Evolutionary conservation across 2,329 filamentous ascomycete species (phyloP), one percentile per base, ranked within the genome.

Genomic region (Monosporascus sp.): DNA sequence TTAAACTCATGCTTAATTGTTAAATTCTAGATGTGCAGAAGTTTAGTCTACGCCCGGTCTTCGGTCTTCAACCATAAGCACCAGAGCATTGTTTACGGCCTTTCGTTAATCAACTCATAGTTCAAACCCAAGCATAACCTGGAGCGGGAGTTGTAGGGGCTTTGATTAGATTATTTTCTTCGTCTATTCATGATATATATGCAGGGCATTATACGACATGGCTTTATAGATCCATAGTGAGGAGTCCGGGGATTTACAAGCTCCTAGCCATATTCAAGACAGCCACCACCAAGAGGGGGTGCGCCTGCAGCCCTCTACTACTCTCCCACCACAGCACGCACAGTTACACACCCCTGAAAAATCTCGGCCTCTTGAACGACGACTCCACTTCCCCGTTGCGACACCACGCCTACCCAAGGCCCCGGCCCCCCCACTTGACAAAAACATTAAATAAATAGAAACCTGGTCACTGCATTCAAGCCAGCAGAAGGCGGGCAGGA

Each of bases 401-500:
- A 14, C 47, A 22, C 51, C 53, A 17, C 47, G 20, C 51, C 58
- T 37, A 43, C 53, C 52, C 50, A 53, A 58, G 50, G 53, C 54
- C 52, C 43, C 22, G 43, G 43, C 17, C 24, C 43, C 43, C 24
- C 43, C 43, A 20, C 18, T 45, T 31, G 43, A 58, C 49, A 63
- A 63, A 64, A 55, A 59, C 60, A 67, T 65, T 67, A 67, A 65
- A 66, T 63, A 59, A 61, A 62, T 51, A 45, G 43, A 25, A 57
- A 54, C 61, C 60, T 57, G 59, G 58, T 50, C 58, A 65, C 58
- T 64, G 63, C 62, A 64, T 56, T 58, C 54, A 49, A 46, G 63
- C 65, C 69, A 65, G 63, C 63, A 68, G 68, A 69, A 69, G 62
- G 58, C 64, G 66, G 64, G 64, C 62, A 52, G 39, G 52, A 49